Evolutionary conservation across 139 green algal genomes (phyloP), one percentile per base, ranked within the genome.

Genomic region (Ettlia oleoabundans): DNA sequence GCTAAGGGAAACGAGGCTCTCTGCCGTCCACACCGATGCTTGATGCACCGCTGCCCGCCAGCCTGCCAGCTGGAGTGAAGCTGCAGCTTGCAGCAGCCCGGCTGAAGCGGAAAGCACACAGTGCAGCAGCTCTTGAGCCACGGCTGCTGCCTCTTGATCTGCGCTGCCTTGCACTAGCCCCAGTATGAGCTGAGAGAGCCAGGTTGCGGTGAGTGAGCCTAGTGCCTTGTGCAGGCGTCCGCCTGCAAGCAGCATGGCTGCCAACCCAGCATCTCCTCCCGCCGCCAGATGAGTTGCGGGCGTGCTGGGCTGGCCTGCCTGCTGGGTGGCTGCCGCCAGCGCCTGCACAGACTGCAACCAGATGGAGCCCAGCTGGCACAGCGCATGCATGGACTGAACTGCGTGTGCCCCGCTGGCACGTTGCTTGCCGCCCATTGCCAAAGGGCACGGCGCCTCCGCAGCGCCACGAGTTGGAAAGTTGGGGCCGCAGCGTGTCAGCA

Each of bases 151-250:
- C 9, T 86, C 81, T 2, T 53, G 58, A 58, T 86, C 81, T 9
- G 32, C 65, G 7, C 24, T 65, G 5, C 76, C 76, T 38, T 74
- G 62, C 4, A 62, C 58, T 30, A 68, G 63, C 0, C 51, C 66
- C 19, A 75, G 24, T 5, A 86, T 37, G 3, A 80, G 51, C 58
- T 73, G 81, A 10, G 81, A 73, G 35, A 86, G 72, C 58, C 73
- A 86, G 38, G 69, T 86, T n/a, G 81, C 73, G 22, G 73, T 80
- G 0, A 86, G 65, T 1, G 81, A 71, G 53, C 55, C 74, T 18
- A 65, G 10, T 1, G 61, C 43, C 26, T 66, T 66, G 63, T 81
- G 62, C 52, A 81, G 35, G 21, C 66, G 52, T 10, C n/a, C 32
- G 37, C 66, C 78, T 1, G 66, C 63, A 47, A 43, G 26, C 28